phyloP scores from a whole-genome alignment of 2,329 filamentous ascomycete species.

The Trichoderma koningii region DNA sequence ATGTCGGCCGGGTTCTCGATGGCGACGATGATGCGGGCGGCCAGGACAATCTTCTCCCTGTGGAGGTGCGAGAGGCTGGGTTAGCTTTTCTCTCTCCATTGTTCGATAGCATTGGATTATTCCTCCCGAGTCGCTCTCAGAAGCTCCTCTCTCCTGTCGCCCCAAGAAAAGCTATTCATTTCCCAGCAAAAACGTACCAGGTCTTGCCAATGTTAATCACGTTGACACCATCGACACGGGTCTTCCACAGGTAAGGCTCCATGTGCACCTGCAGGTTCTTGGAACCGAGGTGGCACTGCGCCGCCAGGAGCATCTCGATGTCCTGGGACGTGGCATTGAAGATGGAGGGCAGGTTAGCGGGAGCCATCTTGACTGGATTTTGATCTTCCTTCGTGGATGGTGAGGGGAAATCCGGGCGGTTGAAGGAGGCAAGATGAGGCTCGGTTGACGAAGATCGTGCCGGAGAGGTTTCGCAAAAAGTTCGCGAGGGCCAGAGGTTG shows the following conservation, averaged over 20 bases:
- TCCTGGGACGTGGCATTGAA: conserved; percentile 98
- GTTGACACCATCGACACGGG: conserved; percentile 96
- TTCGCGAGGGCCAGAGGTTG: conserved; percentile 42
- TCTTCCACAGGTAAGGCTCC: conserved; percentile 99
- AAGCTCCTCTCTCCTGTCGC: not conserved
- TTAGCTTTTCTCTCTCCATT: conserved; percentile 25
- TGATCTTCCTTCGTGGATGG: conserved; percentile 36
- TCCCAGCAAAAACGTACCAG: conserved; percentile 66
- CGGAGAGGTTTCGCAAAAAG: conserved; percentile 44
- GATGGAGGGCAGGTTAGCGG: conserved; percentile 86
- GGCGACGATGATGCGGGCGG: conserved; percentile 96
- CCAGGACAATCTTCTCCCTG: conserved; percentile 99
- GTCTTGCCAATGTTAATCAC: conserved; percentile 99
- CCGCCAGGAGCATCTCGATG: conserved; percentile 98
- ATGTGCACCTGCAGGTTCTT: conserved; percentile 99
- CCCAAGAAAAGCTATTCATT: not conserved
- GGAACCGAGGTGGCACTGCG: conserved; percentile 93
- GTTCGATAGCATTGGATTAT: not conserved
- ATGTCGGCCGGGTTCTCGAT: conserved; percentile 99
- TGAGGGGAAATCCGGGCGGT: conserved; percentile 28
- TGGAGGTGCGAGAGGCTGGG: not conserved
- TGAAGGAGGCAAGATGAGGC: conserved; percentile 33
- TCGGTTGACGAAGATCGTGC: conserved; percentile 30
- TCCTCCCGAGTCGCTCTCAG: too few species aligned
- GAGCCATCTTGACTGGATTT: conserved; percentile 78